Conservation (phyloP, 139 green algal genomes). For the Tetratostichococcus sp. region DNA sequence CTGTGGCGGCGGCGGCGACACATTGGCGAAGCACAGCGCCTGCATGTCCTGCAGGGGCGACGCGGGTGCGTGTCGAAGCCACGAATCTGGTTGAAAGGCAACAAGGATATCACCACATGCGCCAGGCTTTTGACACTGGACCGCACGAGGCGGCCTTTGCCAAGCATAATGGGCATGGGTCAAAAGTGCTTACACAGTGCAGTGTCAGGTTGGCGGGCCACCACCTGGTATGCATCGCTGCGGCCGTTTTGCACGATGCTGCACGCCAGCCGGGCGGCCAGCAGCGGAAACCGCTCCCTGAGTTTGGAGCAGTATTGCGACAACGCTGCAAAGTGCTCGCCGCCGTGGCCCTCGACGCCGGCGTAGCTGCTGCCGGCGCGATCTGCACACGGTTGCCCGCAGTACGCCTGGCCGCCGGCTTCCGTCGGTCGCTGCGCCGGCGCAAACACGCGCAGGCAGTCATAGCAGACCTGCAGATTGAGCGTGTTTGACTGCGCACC, state of each 20-base stretch:
- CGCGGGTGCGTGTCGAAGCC: too few relatives aligned
- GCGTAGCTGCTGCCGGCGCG: neutral
- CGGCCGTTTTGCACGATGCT: constrained; percentile 2
- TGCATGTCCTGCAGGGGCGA: constrained; percentile 12
- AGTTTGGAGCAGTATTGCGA: constrained; percentile 3
- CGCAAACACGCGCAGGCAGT: constrained; percentile 19
- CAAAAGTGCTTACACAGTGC: neutral
- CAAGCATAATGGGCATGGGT: neutral
- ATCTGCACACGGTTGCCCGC: neutral
- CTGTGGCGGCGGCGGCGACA: constrained; percentile 21
- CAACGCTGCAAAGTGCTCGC: constrained; percentile 7
- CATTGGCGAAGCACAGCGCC: constrained; percentile 50
- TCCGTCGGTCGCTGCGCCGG: neutral
- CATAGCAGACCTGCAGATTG: constrained; percentile 5
- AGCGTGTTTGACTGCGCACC: too few relatives aligned
- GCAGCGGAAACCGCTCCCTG: constrained; percentile 36
- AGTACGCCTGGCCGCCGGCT: neutral
- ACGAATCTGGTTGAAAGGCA: too few relatives aligned
- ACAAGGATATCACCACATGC: too few relatives aligned
- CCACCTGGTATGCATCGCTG: neutral
- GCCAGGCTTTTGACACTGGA: too few relatives aligned
- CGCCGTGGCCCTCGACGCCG: neutral
- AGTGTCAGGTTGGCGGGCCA: too few relatives aligned
- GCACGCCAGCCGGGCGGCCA: constrained; percentile 32
- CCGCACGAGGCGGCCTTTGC: too few relatives aligned